Evolutionary conservation across 805 yeast genomes (phyloP), one percentile per base, ranked within the genome.

Genomic region (Huiozyma sinensis): DNA sequence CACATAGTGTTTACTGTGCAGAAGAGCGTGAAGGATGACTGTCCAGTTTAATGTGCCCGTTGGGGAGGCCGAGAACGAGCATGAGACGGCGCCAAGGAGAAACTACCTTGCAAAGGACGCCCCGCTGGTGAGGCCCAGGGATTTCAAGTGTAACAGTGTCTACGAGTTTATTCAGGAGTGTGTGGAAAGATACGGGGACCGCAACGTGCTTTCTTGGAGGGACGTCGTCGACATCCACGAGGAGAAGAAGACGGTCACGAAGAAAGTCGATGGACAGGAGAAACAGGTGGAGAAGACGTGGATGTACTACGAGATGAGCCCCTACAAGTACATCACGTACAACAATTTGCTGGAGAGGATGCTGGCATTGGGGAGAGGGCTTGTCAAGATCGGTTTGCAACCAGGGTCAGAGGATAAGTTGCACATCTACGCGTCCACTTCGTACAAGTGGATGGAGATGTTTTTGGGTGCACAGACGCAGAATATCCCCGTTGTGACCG

Each of bases 381-480:
- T 92, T 46, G 71, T 76, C 42, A 71, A 77, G 52, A 60, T 83
- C 36, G 98, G 97, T 9, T 52, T 92, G 47, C 56, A 66, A 50
- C 87, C 94, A 13, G 61, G 63, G 28, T 73, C 74, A 51, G 66
- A 65, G 31, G 81, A 80, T 52, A 77, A 75, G 52, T 61, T 90
- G 54, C 96, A 88, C 63, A 74, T 90, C 44, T 92, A 81, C 66
- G 96, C 96, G 28, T 65, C 84, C 17, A 92, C 98, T 10, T 83
- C 95, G 11, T 81, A 77, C 45, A 78, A 77, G 58, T 90, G 97
- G 97, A 76, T 90, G 86, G 83, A 85, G 67, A 75, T 85, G 31
- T 90, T 79, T 51, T 63, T 86, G 47, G 95, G 89, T 11, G 73
- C 86, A 43, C 76, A 77, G 54, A 70, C 88, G 42, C 96, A 87